Conservation (phyloP, 331 rosid species). For the Prunus yedoensis region DNA sequence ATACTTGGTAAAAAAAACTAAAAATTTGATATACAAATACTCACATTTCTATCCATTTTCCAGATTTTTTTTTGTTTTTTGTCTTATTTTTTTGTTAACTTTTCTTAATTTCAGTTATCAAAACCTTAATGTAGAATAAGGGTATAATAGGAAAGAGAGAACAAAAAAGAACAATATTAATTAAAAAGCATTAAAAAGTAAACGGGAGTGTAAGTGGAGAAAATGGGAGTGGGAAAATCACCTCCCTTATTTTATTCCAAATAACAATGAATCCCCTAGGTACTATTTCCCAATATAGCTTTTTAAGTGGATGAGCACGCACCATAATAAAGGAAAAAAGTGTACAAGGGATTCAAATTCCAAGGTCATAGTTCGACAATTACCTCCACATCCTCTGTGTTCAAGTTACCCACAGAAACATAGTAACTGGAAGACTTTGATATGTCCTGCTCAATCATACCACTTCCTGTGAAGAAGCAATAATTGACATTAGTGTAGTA, state of each 20-base stretch:
- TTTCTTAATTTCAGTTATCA: no score
- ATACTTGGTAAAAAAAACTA: no score
- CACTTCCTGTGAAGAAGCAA: slow-evolving; percentile 54
- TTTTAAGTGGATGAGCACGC: neutral
- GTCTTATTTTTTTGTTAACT: no score
- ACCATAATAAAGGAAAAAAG: neutral
- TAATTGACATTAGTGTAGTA: slow-evolving; percentile 26
- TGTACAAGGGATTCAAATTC: neutral
- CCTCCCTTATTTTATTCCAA: neutral
- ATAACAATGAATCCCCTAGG: neutral
- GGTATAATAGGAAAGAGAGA: no score
- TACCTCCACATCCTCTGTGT: slow-evolving; percentile 63
- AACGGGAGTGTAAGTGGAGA: no score
- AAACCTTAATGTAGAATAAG: no score
- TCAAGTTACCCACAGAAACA: slow-evolving; percentile 65
- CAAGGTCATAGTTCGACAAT: slow-evolving; percentile 14
- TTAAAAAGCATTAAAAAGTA: no score
- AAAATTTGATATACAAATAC: no score
- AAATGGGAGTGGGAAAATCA: no score
- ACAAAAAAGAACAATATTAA: no score
- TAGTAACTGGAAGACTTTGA: slow-evolving; percentile 51
- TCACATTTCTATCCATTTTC: no score
- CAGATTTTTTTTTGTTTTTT: no score
- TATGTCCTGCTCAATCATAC: slow-evolving; percentile 59
- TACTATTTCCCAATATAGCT: neutral